Base-by-base conservation (phyloP, 2,329 filamentous ascomycete species). In the Colletotrichum simmondsii region DNA sequence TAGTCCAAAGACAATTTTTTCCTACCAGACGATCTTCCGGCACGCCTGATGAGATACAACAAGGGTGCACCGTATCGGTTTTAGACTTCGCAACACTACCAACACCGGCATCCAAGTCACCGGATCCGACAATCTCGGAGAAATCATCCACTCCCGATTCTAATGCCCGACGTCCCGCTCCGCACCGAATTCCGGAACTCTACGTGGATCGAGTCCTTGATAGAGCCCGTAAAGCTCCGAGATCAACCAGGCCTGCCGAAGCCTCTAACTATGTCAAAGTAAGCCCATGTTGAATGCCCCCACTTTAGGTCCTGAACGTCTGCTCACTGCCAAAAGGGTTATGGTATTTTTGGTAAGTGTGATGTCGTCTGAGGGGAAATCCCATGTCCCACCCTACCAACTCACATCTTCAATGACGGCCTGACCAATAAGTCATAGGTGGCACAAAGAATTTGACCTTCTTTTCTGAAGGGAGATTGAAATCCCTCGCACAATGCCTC, bases 391-490 rank as follows among this genome's bases (percentile, higher is more conserved):
- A 4, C 19, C 19, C 49, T 5, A 8, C 12, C 24, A 24, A 6
- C 19, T 19, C 30, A 16, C 26, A 11, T 12, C n/a, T 10, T 19
- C 7, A 8, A 11, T 10, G 28, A 30, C 16, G 30, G 22, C n/a
- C 30, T 59, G 4, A 59, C n/a, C 14, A 42, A 7, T 16, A 35
- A 30, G 32, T 42, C 19, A 22, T 30, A 49, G 68, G 52, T 12
- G 52, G 64, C 74, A 57, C 75, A 4, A 61, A 76, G 65, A 79
- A 74, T 42, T 65, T 81, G 12, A 80, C 77, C 5, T 78, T 79
- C 59, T 79, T 79, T 52, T 79, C 77, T 4, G 78, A 83, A 70
- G 72, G 75, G 66, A 75, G 83, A 68, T 73, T 82, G 6, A 59
- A 72, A 16, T 80, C 79, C 4, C 60, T 81, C n/a, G 77, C 79